phyloP scores from a whole-genome alignment of 495 filamentous ascomycete genomes.

The Stereocaulon alpinum region DNA sequence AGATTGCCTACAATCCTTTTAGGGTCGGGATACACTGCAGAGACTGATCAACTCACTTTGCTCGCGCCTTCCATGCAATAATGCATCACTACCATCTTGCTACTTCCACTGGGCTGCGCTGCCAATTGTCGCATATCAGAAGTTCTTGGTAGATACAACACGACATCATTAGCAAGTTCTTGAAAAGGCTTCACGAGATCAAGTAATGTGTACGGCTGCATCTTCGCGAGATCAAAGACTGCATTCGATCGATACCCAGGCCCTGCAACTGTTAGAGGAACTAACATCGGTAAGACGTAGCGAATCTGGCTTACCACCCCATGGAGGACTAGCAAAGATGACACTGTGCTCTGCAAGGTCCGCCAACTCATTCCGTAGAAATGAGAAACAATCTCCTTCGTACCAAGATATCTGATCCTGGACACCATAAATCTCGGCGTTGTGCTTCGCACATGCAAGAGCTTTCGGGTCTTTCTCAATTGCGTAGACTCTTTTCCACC shows the following conservation, averaged over 20 bases:
- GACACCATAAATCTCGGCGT: constrained; percentile 82
- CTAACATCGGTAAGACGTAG: not conserved
- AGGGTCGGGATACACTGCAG: not conserved
- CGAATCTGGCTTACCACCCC: constrained; percentile 56
- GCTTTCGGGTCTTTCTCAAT: constrained; percentile 72
- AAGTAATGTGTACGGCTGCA: constrained; percentile 74
- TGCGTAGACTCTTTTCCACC: constrained; percentile 73
- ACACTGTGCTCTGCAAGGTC: constrained; percentile 46
- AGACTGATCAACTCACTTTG: constrained; percentile 43
- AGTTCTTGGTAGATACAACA: constrained; percentile 79
- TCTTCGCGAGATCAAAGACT: constrained; percentile 74
- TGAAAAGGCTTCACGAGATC: constrained; percentile 51
- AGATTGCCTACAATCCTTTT: not conserved
- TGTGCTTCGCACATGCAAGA: constrained; percentile 81
- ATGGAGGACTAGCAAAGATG: constrained; percentile 86
- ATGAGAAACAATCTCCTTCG: constrained; percentile 68
- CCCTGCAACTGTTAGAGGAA: constrained; percentile 34
- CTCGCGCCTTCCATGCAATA: constrained; percentile 87
- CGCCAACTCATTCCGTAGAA: constrained; percentile 40
- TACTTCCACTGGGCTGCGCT: constrained; percentile 40
- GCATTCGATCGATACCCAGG: constrained; percentile 65
- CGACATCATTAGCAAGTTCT: constrained; percentile 41
- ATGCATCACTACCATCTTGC: constrained; percentile 63
- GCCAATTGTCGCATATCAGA: constrained; percentile 81
- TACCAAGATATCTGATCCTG: constrained; percentile 70